Evolutionary conservation across 805 yeast species (phyloP).

Genomic region (Nakazawaea molendinolei): DNA sequence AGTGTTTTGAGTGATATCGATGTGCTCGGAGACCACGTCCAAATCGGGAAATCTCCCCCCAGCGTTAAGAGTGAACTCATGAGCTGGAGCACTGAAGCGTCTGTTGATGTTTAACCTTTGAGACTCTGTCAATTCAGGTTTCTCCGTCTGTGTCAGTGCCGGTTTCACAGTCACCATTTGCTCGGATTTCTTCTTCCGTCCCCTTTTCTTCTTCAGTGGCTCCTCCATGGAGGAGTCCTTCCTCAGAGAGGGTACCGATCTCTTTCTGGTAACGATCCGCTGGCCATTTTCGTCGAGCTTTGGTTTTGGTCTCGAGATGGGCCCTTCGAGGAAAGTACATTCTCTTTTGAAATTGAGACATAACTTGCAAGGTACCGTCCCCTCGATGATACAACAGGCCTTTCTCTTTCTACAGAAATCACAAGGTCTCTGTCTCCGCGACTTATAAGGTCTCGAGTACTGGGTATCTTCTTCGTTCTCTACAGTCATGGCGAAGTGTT

Average conservation of each 20-base stretch:
- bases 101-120: background rate
- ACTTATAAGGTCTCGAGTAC: slow-evolving; percentile 25
- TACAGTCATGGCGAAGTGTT: no score
- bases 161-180: background rate
- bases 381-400: slow-evolving; percentile 29
- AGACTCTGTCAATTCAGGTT: background rate
- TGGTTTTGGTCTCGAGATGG: slow-evolving; percentile 17
- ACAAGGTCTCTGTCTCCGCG: slow-evolving; percentile 29
- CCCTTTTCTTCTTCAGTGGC: slow-evolving; percentile 7
- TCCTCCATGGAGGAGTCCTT: background rate
- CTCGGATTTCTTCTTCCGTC: slow-evolving; percentile 1
- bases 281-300: slow-evolving; percentile 12
- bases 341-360: slow-evolving; percentile 25
- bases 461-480: background rate
- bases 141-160: background rate
- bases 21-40: slow-evolving; percentile 1
- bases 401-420: slow-evolving; percentile 29
- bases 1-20: background rate
- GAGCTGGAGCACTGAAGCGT: slow-evolving; percentile 3
- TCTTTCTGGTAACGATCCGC: slow-evolving; percentile 7
- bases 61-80: background rate
- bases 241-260: slow-evolving; percentile 2
- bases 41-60: background rate
- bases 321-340: slow-evolving; percentile 28
- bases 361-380: slow-evolving; percentile 25